These are phyloP conservation scores for Berberis thunbergii DNA, from an alignment of 164 flowering plant species.

Conservation along the genomic window DNA sequence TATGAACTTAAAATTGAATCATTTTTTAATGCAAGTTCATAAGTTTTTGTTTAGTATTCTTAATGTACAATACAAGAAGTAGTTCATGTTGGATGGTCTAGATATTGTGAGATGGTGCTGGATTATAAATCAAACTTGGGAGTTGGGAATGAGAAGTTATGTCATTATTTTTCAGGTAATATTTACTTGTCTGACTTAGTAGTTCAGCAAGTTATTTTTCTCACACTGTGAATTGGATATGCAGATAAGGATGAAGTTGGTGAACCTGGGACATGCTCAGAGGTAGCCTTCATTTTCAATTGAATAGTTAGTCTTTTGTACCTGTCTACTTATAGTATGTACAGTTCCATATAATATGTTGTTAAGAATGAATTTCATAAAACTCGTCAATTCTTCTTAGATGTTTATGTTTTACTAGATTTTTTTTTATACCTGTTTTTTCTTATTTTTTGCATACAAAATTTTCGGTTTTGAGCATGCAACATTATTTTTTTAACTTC, in stretches of 20 bases:
- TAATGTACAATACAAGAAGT: too few relatives aligned
- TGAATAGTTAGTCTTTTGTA: neutral
- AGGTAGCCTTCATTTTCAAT: slow-evolving; percentile 35
- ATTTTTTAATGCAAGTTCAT: too few relatives aligned
- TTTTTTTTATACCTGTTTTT: neutral
- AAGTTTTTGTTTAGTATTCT: too few relatives aligned
- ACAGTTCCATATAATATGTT: neutral
- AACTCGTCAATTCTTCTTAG: neutral
- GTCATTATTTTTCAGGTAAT: neutral
- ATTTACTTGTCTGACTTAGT: neutral
- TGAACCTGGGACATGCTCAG: slow-evolving; percentile 74
- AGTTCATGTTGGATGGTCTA: too few relatives aligned
- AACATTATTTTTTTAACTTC: too few relatives aligned
- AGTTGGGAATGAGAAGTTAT: neutral
- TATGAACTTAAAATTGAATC: too few relatives aligned
- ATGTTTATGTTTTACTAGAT: neutral
- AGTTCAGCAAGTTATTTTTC: neutral
- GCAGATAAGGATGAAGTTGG: slow-evolving; percentile 86
- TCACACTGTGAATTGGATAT: slow-evolving; percentile 13
- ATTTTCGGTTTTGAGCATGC: too few relatives aligned
- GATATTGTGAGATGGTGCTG: neutral
- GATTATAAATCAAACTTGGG: neutral
- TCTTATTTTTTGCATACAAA: too few relatives aligned
- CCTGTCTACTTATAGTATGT: slow-evolving; percentile 1
- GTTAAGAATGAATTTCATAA: too few relatives aligned